Evolutionary conservation across 108 stramenopile species (phyloP), one percentile per base, ranked within the genome.

Genomic region (Phaeodactylum tricornutum): DNA sequence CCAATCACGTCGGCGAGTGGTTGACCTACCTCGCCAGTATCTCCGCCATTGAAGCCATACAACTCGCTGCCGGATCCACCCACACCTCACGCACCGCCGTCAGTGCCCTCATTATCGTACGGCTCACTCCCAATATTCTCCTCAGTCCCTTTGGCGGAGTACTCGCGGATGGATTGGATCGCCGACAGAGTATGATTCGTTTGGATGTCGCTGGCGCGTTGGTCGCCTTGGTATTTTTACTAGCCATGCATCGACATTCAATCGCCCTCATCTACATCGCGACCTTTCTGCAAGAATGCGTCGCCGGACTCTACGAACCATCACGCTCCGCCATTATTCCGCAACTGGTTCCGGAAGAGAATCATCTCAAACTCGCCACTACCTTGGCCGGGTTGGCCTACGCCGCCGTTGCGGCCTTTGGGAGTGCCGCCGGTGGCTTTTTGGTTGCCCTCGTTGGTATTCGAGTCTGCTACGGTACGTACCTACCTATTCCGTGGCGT

Each of bases 1-100:
- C 70, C n/a, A 79, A 71, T 1, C 22, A 52, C 47, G 50, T 55
- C 19, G 85, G 85, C 31, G 85, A 87, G 51, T 84, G 75, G 77
- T 43, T 82, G 43, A 59, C 64, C 2, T 71, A 65, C 25, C 27
- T 76, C 36, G 61, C 75, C 4, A 58, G 60, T 15, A 57, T 69
- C 22, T 32, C 41, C 22, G 41, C 68, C 20, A 66, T 72, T 24
- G 62, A 72, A 62, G 40, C 37, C 9, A 51, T 48, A 29, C 47
- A 26, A 36, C 14, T 16, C 23, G 24, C n/a, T 34, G 52, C 53
- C 29, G 52, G 53, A 30, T 39, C 33, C 8, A 30, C 45, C 19
- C 24, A 41, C 9, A 41, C 38, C 3, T 74, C 74, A 2, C 49
- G 71, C 16, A 70, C 59, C 19, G 44, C 59, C 2, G 65, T 86